Evolutionary conservation across 805 yeast species (phyloP).

Genomic region (Brettanomyces custersianus): DNA sequence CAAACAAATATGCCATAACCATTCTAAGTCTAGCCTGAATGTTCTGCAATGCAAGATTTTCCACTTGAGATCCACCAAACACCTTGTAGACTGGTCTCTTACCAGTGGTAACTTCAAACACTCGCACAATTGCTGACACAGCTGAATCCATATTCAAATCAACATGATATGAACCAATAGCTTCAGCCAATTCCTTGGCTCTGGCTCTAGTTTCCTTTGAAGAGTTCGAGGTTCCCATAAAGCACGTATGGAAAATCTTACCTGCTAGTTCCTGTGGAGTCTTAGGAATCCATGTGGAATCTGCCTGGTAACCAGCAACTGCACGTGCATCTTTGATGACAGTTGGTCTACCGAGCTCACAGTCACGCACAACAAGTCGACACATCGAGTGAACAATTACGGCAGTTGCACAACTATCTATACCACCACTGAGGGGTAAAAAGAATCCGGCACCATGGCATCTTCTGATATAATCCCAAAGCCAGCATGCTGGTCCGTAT

Average conservation of each 20-base stretch:
- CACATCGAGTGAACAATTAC: conserved; percentile 94
- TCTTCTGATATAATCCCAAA: conserved; percentile 95
- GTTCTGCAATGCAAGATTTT: conserved; percentile 90
- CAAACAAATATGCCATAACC: conserved; percentile 90
- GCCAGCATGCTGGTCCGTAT: conserved; percentile 98
- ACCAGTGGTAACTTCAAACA: conserved; percentile 87
- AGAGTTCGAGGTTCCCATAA: conserved; percentile 94
- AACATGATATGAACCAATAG: conserved; percentile 82
- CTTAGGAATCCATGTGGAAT: conserved; percentile 52
- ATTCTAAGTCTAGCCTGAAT: conserved; percentile 94
- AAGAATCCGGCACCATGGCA: conserved; percentile 87
- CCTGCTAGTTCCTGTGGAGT: conserved; percentile 70
- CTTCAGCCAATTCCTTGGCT: conserved; percentile 64
- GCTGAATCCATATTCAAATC: conserved; percentile 87
- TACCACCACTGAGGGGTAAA: conserved; percentile 93
- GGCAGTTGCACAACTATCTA: conserved; percentile 96
- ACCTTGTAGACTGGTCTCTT: conserved; percentile 81
- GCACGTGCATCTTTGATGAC: conserved; percentile 70
- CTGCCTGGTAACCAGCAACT: conserved; percentile 45
- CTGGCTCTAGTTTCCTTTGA: conserved; percentile 78
- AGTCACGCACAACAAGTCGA: conserved; percentile 66
- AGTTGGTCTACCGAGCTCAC: conserved; percentile 55
- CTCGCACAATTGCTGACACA: conserved; percentile 61
- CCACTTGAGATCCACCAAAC: conserved; percentile 88
- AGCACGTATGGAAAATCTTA: conserved; percentile 77